Evolutionary conservation across 2,329 filamentous ascomycete genomes (phyloP).

Genomic region (Aspergillus sojae): DNA sequence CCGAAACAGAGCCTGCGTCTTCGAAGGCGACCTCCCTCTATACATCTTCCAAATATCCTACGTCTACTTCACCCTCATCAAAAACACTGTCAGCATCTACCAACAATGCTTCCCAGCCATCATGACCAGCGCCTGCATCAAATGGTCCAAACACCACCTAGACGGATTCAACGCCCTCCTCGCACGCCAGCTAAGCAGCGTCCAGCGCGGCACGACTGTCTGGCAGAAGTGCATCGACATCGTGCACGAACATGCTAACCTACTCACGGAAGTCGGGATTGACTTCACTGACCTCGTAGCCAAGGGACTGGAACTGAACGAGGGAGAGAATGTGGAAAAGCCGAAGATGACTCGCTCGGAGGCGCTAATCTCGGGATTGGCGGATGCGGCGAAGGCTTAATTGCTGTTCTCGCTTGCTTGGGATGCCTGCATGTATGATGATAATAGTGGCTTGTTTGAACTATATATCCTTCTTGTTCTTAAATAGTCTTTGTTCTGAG

Average conservation of each 20-base stretch:
- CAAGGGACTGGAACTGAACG: constrained; percentile 45
- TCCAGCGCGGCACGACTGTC: constrained; percentile 72
- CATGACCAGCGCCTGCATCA: constrained; percentile 92
- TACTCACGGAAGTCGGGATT: constrained; percentile 81
- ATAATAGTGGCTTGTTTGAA: background rate
- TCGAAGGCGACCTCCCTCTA: constrained; percentile 86
- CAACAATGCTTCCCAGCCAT: constrained; percentile 81
- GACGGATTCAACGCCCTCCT: constrained; percentile 87
- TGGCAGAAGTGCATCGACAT: constrained; percentile 84
- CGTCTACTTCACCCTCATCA: constrained; percentile 92
- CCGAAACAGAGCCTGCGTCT: constrained; percentile 76
- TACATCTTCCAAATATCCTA: constrained; percentile 96
- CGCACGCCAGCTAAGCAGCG: constrained; percentile 81
- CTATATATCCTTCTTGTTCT: background rate
- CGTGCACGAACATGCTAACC: constrained; percentile 76
- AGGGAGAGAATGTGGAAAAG: constrained; percentile 23
- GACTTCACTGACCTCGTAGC: constrained; percentile 86
- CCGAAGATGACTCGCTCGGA: constrained; percentile 30
- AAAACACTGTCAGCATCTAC: constrained; percentile 89
- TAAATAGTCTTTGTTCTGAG: background rate
- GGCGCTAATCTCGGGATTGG: constrained; percentile 23
- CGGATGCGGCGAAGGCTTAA: constrained; percentile 17
- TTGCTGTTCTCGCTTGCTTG: background rate
- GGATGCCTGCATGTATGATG: background rate
- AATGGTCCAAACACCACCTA: constrained; percentile 96